phyloP scores from a whole-genome alignment of 2,329 filamentous ascomycete genomes.

The Davidsoniella neocaledoniae region DNA sequence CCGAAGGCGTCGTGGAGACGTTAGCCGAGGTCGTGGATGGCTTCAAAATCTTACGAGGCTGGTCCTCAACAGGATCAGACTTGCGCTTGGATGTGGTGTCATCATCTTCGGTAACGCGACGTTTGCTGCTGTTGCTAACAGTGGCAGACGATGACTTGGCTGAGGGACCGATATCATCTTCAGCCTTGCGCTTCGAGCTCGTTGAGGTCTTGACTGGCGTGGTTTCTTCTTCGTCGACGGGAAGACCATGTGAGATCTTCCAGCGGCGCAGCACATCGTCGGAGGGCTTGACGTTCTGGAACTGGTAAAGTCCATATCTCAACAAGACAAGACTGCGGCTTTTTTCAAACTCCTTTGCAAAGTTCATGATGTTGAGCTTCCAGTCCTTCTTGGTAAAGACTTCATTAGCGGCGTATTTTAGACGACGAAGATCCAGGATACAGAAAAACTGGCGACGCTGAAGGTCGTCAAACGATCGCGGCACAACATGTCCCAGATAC shows the following conservation, averaged over 20 bases:
- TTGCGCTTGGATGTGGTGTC: slow-evolving; percentile 17
- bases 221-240: slow-evolving; percentile 22
- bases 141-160: slow-evolving; percentile 19
- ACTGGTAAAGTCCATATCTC: slow-evolving; percentile 45
- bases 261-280: slow-evolving; percentile 40
- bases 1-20: slow-evolving; percentile 25
- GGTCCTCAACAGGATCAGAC: slow-evolving; percentile 29
- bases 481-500: slow-evolving; percentile 39
- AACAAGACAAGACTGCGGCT: slow-evolving; percentile 43
- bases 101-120: slow-evolving; percentile 28
- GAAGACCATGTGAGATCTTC: slow-evolving; percentile 38
- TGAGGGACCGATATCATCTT: slow-evolving; percentile 27
- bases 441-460: slow-evolving; percentile 47
- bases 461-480: slow-evolving; percentile 38
- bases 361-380: slow-evolving; percentile 45
- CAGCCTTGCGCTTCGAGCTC: slow-evolving; percentile 37
- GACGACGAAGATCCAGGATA: slow-evolving; percentile 41
- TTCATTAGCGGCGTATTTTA: slow-evolving; percentile 45
- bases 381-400: slow-evolving; percentile 44
- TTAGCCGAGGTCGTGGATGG: slow-evolving; percentile 30
- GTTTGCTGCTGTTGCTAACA: slow-evolving; percentile 28
- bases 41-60: slow-evolving; percentile 34
- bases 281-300: slow-evolving; percentile 44
- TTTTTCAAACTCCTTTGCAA: slow-evolving; percentile 48
- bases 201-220: slow-evolving; percentile 22